Percentiles rank a stretch among this genome's conserved stretches.
These are phyloP conservation scores for Fraxinus baroniana DNA, from an alignment of 305 asterid genomes.

Conservation along the genomic window DNA sequence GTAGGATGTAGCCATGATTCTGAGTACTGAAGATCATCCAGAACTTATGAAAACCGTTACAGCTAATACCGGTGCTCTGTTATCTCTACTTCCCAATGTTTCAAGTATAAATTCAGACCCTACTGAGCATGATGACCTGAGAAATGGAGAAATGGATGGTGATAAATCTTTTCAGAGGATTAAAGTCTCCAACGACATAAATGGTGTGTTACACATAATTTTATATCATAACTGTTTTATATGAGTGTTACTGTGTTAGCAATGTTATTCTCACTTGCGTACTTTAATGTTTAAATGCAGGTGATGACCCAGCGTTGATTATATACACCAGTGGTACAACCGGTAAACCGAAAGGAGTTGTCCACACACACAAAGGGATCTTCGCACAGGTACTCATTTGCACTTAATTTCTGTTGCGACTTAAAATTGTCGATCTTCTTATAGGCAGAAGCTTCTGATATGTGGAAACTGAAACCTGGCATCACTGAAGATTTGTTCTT, in stretches of 20 bases:
- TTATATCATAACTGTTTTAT: slow-evolving; percentile 10
- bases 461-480: neutral
- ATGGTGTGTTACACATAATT: slow-evolving; percentile 35
- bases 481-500: neutral
- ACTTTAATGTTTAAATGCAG: slow-evolving; percentile 33
- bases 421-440: neutral
- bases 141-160: slow-evolving; percentile 32
- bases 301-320: slow-evolving; percentile 79
- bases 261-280: slow-evolving; percentile 9
- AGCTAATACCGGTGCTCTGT: slow-evolving; percentile 64
- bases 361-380: slow-evolving; percentile 85
- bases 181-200: slow-evolving; percentile 35
- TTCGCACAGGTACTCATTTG: slow-evolving; percentile 74
- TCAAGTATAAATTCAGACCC: slow-evolving; percentile 32
- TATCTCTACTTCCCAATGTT: slow-evolving; percentile 72
- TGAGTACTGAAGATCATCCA: slow-evolving; percentile 87
- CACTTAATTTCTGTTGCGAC: neutral
- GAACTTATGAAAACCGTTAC: slow-evolving; percentile 76
- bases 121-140: slow-evolving; percentile 27
- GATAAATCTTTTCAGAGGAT: slow-evolving; percentile 17
- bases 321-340: slow-evolving; percentile 97
- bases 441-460: neutral
- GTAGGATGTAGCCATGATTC: slow-evolving; percentile 75
- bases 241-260: neutral
- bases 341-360: slow-evolving; percentile 98